phyloP scores from a whole-genome alignment of 805 yeast genomes.

The Danielozyma ontarioensis region DNA sequence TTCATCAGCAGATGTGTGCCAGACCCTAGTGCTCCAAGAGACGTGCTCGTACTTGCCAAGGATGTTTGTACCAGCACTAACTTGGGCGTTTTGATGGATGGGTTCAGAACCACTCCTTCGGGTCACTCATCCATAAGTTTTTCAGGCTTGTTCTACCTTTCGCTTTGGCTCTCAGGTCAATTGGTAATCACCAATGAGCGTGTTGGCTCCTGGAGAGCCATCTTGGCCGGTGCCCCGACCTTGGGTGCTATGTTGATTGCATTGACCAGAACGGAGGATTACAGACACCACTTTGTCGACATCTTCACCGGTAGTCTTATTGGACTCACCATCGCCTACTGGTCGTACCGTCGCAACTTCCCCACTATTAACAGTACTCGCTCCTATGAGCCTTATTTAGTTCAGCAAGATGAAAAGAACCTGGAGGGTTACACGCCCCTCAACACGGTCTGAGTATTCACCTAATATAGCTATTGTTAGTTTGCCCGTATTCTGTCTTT shows the following conservation, averaged over 20 bases:
- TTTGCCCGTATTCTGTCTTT: neutral
- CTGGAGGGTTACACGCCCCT: conserved; percentile 5
- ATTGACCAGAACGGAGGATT: conserved; percentile 81
- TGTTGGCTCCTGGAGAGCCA: conserved; percentile 61
- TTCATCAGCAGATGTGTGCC: conserved; percentile 84
- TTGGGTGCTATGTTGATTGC: conserved; percentile 76
- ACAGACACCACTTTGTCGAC: conserved; percentile 89
- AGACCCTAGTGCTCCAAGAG: conserved; percentile 46
- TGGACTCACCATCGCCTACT: conserved; percentile 58
- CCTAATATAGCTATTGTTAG: neutral
- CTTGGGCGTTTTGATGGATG: conserved; percentile 47
- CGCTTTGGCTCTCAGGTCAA: conserved; percentile 69
- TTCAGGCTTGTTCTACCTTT: conserved; percentile 58
- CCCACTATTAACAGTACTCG: conserved; percentile 31
- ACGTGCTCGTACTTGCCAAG: conserved; percentile 51
- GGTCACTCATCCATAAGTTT: conserved; percentile 75
- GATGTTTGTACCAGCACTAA: conserved; percentile 62
- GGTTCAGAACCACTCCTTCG: conserved; percentile 78
- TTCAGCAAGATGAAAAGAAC: conserved; percentile 9
- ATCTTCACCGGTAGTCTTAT: conserved; percentile 66
- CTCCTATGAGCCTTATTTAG: conserved; percentile 38
- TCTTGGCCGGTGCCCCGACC: conserved; percentile 49
- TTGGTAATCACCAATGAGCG: conserved; percentile 38
- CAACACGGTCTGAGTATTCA: neutral
- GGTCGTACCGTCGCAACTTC: conserved; percentile 51